These are phyloP conservation scores for Saccharomyces hybrid DNA, from an alignment of 1,139 yeast genomes.

Conservation along the genomic window DNA sequence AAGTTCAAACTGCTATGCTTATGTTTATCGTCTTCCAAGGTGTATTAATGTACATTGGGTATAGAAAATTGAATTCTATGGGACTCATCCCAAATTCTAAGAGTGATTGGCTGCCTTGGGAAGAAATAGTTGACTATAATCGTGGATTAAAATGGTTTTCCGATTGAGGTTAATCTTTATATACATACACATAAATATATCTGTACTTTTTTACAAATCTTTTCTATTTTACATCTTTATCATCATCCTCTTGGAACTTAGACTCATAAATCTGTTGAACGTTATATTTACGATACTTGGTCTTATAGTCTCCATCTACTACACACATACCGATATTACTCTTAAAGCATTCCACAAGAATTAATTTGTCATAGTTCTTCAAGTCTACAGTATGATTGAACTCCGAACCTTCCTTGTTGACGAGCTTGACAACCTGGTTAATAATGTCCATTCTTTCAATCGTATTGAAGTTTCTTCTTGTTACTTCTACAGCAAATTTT, in stretches of 20 bases:
- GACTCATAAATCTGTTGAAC: slow-evolving; percentile 56
- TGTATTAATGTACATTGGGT: slow-evolving; percentile 62
- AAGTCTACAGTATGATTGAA: slow-evolving; percentile 74
- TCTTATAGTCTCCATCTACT: slow-evolving; percentile 50
- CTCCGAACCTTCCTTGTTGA: slow-evolving; percentile 45
- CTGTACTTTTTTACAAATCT: background rate
- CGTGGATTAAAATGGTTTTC: slow-evolving; percentile 16
- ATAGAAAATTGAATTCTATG: slow-evolving; percentile 81
- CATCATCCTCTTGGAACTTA: slow-evolving; percentile 24
- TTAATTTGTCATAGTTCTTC: slow-evolving; percentile 68
- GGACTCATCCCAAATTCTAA: slow-evolving; percentile 81
- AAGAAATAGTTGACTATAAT: slow-evolving; percentile 35
- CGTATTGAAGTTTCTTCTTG: slow-evolving; percentile 69
- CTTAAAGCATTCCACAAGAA: slow-evolving; percentile 82
- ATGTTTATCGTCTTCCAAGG: slow-evolving; percentile 54
- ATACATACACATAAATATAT: background rate
- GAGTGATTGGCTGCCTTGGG: slow-evolving; percentile 94
- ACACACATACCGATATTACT: slow-evolving; percentile 77
- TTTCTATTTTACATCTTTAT: slow-evolving; percentile 3
- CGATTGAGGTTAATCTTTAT: slow-evolving; percentile 7
- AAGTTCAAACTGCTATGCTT: slow-evolving; percentile 42
- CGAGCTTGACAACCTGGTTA: slow-evolving; percentile 59
- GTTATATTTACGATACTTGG: slow-evolving; percentile 44
- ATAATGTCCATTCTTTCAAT: slow-evolving; percentile 64
- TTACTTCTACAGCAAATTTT: slow-evolving; percentile 76